Evolutionary conservation across 805 yeast genomes (phyloP).

Genomic region (Cyberlindnera amylophila): DNA sequence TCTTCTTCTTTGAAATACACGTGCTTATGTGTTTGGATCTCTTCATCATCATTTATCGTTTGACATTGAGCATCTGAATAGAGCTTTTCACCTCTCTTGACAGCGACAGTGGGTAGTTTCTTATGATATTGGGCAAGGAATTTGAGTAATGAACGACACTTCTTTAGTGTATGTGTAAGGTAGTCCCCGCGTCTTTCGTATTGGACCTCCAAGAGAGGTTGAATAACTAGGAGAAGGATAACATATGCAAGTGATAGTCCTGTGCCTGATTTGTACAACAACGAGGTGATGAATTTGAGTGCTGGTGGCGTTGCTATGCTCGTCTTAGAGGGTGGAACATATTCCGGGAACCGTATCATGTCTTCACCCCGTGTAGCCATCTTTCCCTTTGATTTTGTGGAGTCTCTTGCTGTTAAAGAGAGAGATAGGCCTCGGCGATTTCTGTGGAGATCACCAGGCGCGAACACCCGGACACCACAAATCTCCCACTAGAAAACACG

Average conservation of each 20-base stretch:
- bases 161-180: constrained; percentile 26
- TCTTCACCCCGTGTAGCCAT: neutral
- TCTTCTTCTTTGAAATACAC: too few species aligned
- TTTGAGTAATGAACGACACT: constrained; percentile 30
- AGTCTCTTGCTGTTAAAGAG: neutral
- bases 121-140: constrained; percentile 24
- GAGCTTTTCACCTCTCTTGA: constrained; percentile 37
- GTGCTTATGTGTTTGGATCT: too few species aligned
- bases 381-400: neutral
- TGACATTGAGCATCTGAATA: constrained; percentile 35
- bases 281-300: constrained; percentile 20
- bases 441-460: neutral
- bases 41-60: constrained; percentile 15
- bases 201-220: constrained; percentile 38
- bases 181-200: constrained; percentile 38
- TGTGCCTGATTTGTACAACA: constrained; percentile 36
- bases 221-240: constrained; percentile 32
- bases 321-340: constrained; percentile 9
- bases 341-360: constrained; percentile 21
- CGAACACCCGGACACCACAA: neutral
- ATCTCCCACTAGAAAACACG: neutral
- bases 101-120: constrained; percentile 38
- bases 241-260: constrained; percentile 29
- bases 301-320: constrained; percentile 22
- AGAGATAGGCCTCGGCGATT: neutral